These are phyloP conservation scores for Pseudofabraea citricarpa DNA, from an alignment of 2,329 filamentous ascomycete genomes.

Conservation along the genomic window DNA sequence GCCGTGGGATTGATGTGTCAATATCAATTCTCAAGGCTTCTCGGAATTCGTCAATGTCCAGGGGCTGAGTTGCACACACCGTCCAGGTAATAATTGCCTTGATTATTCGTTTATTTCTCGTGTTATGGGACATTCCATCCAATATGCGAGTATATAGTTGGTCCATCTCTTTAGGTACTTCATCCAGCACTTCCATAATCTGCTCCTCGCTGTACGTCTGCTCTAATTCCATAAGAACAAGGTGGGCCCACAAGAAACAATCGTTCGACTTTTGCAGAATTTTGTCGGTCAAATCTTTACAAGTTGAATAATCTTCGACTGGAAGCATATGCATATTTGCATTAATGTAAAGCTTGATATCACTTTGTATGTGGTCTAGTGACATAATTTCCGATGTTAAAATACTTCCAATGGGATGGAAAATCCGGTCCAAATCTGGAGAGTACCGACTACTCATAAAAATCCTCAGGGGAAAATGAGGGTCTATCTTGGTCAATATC, in stretches of 20 bases:
- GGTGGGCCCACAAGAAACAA: slow-evolving; percentile 27
- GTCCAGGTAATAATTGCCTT: slow-evolving; percentile 22
- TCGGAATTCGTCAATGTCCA: too few species aligned
- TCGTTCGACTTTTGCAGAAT: slow-evolving; percentile 22
- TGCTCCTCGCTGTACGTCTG: slow-evolving; percentile 19
- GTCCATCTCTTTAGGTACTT: slow-evolving; percentile 27
- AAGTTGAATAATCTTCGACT: background rate
- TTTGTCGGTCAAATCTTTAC: slow-evolving; percentile 6
- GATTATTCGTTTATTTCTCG: slow-evolving; percentile 20
- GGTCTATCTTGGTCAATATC: slow-evolving; percentile 16
- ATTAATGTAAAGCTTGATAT: background rate
- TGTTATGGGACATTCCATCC: background rate
- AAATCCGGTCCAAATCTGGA: slow-evolving; percentile 3
- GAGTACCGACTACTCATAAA: slow-evolving; percentile 20
- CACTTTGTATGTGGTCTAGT: background rate
- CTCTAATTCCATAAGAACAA: slow-evolving; percentile 27
- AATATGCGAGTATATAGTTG: background rate
- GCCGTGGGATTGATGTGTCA: too few species aligned
- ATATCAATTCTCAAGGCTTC: too few species aligned
- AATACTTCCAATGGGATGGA: background rate
- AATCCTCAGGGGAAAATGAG: slow-evolving; percentile 14
- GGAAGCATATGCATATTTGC: background rate
- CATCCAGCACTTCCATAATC: slow-evolving; percentile 20
- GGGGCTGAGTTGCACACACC: too few species aligned
- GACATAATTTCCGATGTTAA: slow-evolving; percentile 1